These are phyloP conservation scores for Anthoceros angustus DNA, from an alignment of 225 moss, liverwort and hornwort genomes.

Conservation along the genomic window DNA sequence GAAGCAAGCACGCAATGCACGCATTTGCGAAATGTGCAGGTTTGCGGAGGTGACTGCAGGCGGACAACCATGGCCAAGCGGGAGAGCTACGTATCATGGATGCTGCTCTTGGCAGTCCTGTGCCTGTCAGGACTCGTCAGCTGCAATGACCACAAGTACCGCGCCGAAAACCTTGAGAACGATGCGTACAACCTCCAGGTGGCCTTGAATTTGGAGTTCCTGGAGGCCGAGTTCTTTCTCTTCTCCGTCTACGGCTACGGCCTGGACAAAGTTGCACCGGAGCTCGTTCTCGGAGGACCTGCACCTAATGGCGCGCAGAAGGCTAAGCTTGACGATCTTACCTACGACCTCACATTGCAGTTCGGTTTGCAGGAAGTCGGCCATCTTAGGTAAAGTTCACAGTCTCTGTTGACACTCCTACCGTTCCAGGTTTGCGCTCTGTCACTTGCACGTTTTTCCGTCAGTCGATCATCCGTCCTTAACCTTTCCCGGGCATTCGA, in stretches of 20 bases:
- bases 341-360: constrained; percentile 30
- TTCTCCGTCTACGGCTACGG: constrained; percentile 35
- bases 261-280: constrained; percentile 24
- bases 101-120: too few relatives aligned
- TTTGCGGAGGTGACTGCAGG: too few relatives aligned
- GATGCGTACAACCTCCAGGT: constrained; percentile 37
- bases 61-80: too few relatives aligned
- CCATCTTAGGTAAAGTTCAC: constrained; percentile 28
- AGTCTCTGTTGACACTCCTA: not conserved
- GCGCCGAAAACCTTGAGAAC: not conserved
- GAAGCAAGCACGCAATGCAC: too few relatives aligned
- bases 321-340: constrained; percentile 14
- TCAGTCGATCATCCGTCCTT: not conserved
- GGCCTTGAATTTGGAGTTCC: constrained; percentile 34
- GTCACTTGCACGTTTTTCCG: not conserved
- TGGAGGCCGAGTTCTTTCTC: constrained; percentile 45
- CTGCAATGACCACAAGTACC: not conserved
- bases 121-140: not conserved
- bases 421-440: not conserved
- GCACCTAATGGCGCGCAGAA: constrained; percentile 20
- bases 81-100: too few relatives aligned
- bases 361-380: constrained; percentile 42
- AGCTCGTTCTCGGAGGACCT: constrained; percentile 24
- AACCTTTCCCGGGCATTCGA: not conserved
- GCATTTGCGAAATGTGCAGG: too few relatives aligned